Conservation (phyloP, 2,329 filamentous ascomycete species). For the Colletotrichum filicis region DNA sequence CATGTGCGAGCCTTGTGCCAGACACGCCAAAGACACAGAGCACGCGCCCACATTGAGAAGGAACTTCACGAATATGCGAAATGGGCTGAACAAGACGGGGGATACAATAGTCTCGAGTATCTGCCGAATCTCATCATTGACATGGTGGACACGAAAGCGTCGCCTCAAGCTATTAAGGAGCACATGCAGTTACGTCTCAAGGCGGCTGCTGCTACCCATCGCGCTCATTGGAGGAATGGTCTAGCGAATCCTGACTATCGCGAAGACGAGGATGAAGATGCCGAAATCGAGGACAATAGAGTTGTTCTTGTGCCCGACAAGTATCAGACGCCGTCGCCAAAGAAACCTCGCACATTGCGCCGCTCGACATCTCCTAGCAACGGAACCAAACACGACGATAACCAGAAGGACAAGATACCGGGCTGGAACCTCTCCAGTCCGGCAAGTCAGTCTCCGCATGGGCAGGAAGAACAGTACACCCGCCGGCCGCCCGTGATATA, state of each 20-base stretch:
- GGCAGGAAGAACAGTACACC: neutral
- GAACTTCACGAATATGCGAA: conserved; percentile 48
- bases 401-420: neutral
- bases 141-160: conserved; percentile 45
- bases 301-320: conserved; percentile 33
- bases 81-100: conserved; percentile 55
- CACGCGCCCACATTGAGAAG: conserved; percentile 46
- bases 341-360: neutral
- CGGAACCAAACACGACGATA: neutral
- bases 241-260: neutral
- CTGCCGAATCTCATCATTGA: conserved; percentile 53
- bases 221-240: conserved; percentile 46
- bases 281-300: conserved; percentile 29
- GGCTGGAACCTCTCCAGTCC: neutral
- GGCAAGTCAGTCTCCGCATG: too few species aligned
- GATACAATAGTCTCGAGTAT: conserved; percentile 45
- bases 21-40: conserved; percentile 45
- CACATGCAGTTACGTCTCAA: conserved; percentile 50
- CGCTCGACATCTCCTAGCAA: neutral
- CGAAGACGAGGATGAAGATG: conserved; percentile 25
- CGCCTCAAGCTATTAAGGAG: conserved; percentile 45
- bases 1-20: conserved; percentile 48
- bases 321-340: conserved; percentile 20
- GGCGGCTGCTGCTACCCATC: conserved; percentile 48
- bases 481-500: conserved; percentile 52